These are phyloP conservation scores for Neurospora hispaniola DNA, from an alignment of 495 filamentous ascomycete species.

Conservation along the genomic window DNA sequence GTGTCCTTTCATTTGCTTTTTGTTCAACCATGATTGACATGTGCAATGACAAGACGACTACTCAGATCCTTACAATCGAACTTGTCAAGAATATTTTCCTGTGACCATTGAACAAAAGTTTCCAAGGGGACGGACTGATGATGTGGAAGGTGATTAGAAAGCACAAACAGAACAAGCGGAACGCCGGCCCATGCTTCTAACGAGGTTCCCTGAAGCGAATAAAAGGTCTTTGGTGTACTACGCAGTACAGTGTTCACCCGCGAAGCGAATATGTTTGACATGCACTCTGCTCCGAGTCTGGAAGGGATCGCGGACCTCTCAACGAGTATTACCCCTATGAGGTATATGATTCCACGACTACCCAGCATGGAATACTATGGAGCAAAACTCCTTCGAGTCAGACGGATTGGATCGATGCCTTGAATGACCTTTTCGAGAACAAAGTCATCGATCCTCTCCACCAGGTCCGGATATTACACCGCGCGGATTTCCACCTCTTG, in stretches of 20 bases:
- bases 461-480: not conserved
- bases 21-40: not conserved
- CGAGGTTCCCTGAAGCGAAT: not conserved
- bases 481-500: not conserved
- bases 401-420: not conserved
- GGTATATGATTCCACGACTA: not conserved
- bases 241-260: not conserved
- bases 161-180: not conserved
- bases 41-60: not conserved
- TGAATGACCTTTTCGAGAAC: not conserved
- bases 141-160: not conserved
- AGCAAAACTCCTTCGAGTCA: not conserved
- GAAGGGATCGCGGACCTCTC: not conserved
- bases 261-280: not conserved
- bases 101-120: not conserved
- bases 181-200: not conserved
- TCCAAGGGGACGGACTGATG: not conserved
- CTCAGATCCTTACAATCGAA: not conserved
- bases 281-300: not conserved
- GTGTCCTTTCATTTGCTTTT: not conserved
- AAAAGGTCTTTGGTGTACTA: not conserved
- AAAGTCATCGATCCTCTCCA: not conserved
- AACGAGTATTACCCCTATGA: not conserved
- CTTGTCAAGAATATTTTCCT: not conserved
- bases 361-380: not conserved